These are phyloP conservation scores for Lepiota brunneoincarnata DNA, from an alignment of 768 basidiomycete species.

Conservation along the genomic window DNA sequence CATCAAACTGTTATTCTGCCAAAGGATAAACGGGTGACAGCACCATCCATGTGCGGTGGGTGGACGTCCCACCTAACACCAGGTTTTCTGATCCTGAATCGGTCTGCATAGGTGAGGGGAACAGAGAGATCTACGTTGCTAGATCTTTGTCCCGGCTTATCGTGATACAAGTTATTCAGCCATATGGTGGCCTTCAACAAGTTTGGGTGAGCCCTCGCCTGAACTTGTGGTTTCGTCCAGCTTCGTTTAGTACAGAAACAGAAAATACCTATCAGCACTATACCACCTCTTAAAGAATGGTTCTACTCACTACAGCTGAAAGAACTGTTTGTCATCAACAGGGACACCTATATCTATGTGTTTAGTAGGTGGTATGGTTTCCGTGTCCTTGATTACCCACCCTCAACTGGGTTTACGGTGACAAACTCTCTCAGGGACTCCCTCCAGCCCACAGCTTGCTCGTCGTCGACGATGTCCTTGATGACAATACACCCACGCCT, in stretches of 20 bases:
- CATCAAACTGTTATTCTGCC: constrained; percentile 7
- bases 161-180: constrained; percentile 65
- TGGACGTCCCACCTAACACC: constrained; percentile 54
- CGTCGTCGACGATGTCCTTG: constrained; percentile 54
- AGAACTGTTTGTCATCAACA: constrained; percentile 65
- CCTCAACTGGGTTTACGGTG: constrained; percentile 55
- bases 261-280: neutral
- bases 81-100: constrained; percentile 71
- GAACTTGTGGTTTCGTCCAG: constrained; percentile 43
- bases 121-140: constrained; percentile 28
- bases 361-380: neutral
- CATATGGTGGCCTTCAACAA: constrained; percentile 53
- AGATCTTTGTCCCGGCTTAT: constrained; percentile 30
- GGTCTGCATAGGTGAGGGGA: constrained; percentile 69
- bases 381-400: constrained; percentile 25
- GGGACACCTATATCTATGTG: constrained; percentile 45
- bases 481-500: constrained; percentile 61
- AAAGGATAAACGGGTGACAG: constrained; percentile 2
- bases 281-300: neutral
- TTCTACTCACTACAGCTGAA: constrained; percentile 60
- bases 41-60: constrained; percentile 42
- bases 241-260: neutral
- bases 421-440: constrained; percentile 53
- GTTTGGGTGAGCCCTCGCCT: constrained; percentile 67
- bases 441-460: constrained; percentile 58